Conservation (phyloP, 768 basidiomycete species). For the Xerocomus potaroensis region DNA sequence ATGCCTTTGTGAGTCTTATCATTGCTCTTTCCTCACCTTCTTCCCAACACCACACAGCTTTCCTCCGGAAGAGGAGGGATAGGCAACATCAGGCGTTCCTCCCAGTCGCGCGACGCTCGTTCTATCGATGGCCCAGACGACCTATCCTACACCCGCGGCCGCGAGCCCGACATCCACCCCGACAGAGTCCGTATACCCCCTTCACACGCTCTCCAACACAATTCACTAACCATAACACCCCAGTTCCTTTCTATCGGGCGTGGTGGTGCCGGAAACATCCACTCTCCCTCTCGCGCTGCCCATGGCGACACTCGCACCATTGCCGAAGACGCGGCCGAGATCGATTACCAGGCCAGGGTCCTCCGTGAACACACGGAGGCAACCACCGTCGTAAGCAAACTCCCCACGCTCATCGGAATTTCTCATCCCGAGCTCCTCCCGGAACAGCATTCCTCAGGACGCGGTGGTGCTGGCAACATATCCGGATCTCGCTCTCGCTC, state of each 20-base stretch:
- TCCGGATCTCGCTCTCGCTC: conserved; percentile 47
- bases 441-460: conserved; percentile 53
- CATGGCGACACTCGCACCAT: conserved; percentile 48
- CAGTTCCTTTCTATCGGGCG: conserved; percentile 57
- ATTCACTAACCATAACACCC: not conserved
- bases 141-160: conserved; percentile 51
- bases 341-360: conserved; percentile 21
- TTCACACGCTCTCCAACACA: not conserved
- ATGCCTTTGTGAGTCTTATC: conserved; percentile 45
- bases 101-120: conserved; percentile 42
- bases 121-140: conserved; percentile 49
- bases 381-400: conserved; percentile 32
- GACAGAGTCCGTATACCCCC: conserved; percentile 30
- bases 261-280: conserved; percentile 83
- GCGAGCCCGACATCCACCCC: conserved; percentile 45
- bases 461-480: conserved; percentile 66
- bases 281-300: conserved; percentile 43
- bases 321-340: conserved; percentile 23
- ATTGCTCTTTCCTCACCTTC: not conserved
- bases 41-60: too few species aligned
- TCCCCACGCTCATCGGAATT: not conserved
- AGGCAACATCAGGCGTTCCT: conserved; percentile 59
- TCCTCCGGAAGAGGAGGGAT: conserved; percentile 66
- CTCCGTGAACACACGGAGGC: conserved; percentile 27
- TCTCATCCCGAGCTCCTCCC: not conserved